Base-by-base conservation (phyloP, 2,329 filamentous ascomycete species). In the Sarocladium kiliense region DNA sequence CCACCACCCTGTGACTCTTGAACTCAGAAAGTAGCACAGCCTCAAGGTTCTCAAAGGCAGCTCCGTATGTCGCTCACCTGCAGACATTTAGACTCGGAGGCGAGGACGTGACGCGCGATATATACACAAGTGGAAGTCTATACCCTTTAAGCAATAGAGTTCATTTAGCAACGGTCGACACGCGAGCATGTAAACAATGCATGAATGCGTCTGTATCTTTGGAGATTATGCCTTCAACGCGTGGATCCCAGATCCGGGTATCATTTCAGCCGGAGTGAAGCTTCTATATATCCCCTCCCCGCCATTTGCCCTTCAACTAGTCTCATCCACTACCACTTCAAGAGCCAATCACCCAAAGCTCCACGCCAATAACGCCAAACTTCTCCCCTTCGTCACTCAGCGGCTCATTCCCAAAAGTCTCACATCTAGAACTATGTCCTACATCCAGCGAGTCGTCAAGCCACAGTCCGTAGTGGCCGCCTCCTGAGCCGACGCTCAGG, bases 321-420 rank as follows among this genome's bases (percentile, higher is more conserved):
- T n/a, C n/a, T 6, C 12, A 6, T 53, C 3, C 49, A 7, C 14
- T 4, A 9, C 44, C 14, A 53, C 27, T n/a, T 53, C 50, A 34
- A 12, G 27, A 12, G 6, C 94, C 93, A 62, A 97, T 81, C 66
- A 89, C 91, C 94, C 94, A 99, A 11, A 97, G 72, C 73, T 99
- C 94, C 1, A 97, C 89, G 1, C 91, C 93, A 30, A 97, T 68
- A 12, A 99, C 83, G 58, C 91, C 89, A 66, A 97, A 99, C 69
- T 96, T 96, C 58, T 86, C 85, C 1, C 93, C 94, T 65, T 95
- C 90, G 55, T 97, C 93, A 64, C 93, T 97, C 53, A 99, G 74
- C 10, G 89, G 87, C 74, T 97, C 92, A 63, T 99, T 99, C 1
- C 91, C 91, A 73, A 97, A 99, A 0, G 94, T 99, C 58, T 89